A percentile compares a stretch with the other conserved stretches of the same genome.
These are phyloP conservation scores for Panaeolus cyanescens DNA, from an alignment of 768 basidiomycete species.

Conservation along the genomic window DNA sequence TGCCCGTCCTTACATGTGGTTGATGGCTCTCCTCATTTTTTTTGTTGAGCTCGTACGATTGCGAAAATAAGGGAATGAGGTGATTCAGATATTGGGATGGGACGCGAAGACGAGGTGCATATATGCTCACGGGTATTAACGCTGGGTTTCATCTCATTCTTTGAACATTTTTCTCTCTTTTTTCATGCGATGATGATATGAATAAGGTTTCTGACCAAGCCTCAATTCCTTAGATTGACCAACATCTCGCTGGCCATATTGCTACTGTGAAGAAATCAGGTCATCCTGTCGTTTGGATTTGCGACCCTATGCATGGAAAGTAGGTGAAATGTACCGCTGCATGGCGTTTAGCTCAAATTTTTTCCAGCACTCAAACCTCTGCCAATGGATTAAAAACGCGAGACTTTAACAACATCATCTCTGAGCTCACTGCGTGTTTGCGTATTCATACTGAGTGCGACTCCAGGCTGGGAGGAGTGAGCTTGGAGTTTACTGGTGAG, in stretches of 20 bases:
- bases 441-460: conserved; percentile 72
- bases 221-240: conserved; percentile 55
- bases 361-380: conserved; percentile 77
- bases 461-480: conserved; percentile 83
- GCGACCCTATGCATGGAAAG: conserved; percentile 99
- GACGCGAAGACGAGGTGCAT: too few relatives aligned
- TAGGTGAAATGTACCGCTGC: conserved; percentile 39
- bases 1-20: neutral
- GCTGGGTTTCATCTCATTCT: too few relatives aligned
- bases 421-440: conserved; percentile 82
- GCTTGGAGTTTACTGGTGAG: conserved; percentile 92
- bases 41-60: too few relatives aligned
- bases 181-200: too few relatives aligned
- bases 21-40: too few relatives aligned
- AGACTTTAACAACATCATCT: conserved; percentile 85
- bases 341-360: neutral
- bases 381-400: conserved; percentile 85
- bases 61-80: too few relatives aligned
- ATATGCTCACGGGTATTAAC: too few relatives aligned
- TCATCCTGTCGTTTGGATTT: conserved; percentile 92
- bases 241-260: conserved; percentile 80
- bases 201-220: neutral
- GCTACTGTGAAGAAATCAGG: conserved; percentile 72
- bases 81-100: too few relatives aligned
- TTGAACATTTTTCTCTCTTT: too few relatives aligned